Base-by-base conservation (phyloP, 2,329 filamentous ascomycete genomes). In the Plectosphaerella sp. region DNA sequence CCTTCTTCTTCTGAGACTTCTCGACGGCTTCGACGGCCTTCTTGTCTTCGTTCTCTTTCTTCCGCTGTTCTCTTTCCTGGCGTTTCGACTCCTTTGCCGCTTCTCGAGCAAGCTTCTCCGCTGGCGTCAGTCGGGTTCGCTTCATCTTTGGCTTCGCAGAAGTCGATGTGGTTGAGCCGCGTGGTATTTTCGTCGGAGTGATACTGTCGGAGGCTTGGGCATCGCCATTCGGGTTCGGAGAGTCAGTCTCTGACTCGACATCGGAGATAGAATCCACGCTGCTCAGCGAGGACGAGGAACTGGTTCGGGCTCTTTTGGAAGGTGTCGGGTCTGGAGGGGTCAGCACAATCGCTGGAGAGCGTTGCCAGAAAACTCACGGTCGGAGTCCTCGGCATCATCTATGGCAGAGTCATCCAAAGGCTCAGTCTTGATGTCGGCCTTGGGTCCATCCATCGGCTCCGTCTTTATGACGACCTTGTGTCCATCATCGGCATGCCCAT, bases 111-210 rank as follows among this genome's bases (percentile, higher is more conserved):
- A 63, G 64, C 42, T 69, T 74, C 54, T 76, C 73, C 14, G 65
- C 67, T 1, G 66, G 54, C 3, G 72, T 78, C 16, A 74, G 62
- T 8, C 69, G 69, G 57, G 75, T 77, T 48, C 67, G 67, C 58
- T 78, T 80, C 24, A 12, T 16, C 10, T 43, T 43, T 3, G 41
- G 41, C 6, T 18, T 16, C 4, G 16, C 16, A 37, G 15, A 33
- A 7, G 54, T 51, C 4, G 54, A 5, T 9, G 49, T 47, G 2
- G 51, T 15, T 18, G 55, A 41, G 50, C 49, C 28, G 28, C 8
- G 28, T 50, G 51, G n/a, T n/a, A 52, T 22, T 43, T 58, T 48
- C 48, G 6, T 18, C 18, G 16, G n/a, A 18, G 41, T 43, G 41
- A 11, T 9, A 9, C 3, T 43, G 16, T 43, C n/a, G 41, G 10